Conservation (phyloP, 1,139 yeast genomes). For the Saccharomyces hybrid region DNA sequence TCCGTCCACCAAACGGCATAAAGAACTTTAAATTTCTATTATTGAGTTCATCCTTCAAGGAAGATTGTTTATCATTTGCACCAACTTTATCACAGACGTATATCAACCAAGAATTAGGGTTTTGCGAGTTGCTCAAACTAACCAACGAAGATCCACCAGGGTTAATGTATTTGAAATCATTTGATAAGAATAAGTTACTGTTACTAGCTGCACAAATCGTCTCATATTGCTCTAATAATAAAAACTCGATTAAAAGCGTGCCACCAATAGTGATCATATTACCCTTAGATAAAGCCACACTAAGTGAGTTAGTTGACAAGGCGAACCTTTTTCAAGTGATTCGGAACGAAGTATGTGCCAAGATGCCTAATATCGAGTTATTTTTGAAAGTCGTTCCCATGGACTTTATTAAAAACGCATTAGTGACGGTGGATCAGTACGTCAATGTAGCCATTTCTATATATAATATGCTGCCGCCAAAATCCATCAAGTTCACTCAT, state of each 20-base stretch:
- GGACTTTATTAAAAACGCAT: constrained; percentile 39
- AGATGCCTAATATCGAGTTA: constrained; percentile 39
- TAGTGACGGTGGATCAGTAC: constrained; percentile 26
- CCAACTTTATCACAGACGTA: constrained; percentile 30
- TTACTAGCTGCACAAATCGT: constrained; percentile 43
- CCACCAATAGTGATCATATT: constrained; percentile 29
- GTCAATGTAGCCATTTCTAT: constrained; percentile 50
- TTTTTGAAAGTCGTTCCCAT: constrained; percentile 55
- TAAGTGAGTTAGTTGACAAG: constrained; percentile 43
- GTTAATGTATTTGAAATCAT: constrained; percentile 23
- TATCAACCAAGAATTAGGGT: constrained; percentile 31
- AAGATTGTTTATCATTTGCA: constrained; percentile 25
- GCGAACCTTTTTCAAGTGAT: constrained; percentile 45
- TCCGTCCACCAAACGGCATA: constrained; percentile 44
- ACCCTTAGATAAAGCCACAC: constrained; percentile 29
- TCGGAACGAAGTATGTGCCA: constrained; percentile 35
- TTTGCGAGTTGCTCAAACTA: constrained; percentile 29
- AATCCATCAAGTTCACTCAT: constrained; percentile 27
- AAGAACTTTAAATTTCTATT: constrained; percentile 52
- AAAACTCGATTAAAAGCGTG: constrained; percentile 24
- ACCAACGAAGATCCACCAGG: constrained; percentile 29
- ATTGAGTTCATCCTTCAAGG: constrained; percentile 32
- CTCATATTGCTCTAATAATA: constrained; percentile 31
- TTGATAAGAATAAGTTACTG: constrained; percentile 33
- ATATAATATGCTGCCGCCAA: constrained; percentile 52